Base-by-base conservation (phyloP, 2,329 filamentous ascomycete species). In the Alternaria sp. region DNA sequence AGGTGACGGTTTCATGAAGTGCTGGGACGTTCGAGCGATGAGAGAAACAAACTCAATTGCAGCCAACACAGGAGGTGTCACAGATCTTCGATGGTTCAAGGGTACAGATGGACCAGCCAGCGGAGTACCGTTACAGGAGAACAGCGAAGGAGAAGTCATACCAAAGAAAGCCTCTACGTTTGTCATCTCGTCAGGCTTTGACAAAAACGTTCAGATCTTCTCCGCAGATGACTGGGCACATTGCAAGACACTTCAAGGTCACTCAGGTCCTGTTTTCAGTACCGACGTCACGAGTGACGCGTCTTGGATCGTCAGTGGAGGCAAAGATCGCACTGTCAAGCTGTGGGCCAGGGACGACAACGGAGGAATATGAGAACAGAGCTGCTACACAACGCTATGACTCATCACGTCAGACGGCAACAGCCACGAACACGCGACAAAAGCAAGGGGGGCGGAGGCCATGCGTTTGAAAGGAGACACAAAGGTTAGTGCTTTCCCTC, bases 171-270 rank as follows among this genome's bases (percentile, higher is more conserved):
- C 93, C 0, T 92, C 94, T 50, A 97, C 94, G 0, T 97, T 97
- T 80, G 91, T 99, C 70, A 90, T 97, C 4, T 94, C 90, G 4
- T 89, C 90, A 71, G 96, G 96, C 0, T 98, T 98, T 76, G 96
- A 99, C 82, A 93, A 92, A 79, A 95, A 94, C 71, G 91, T 99
- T 81, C 97, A 97, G 78, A 87, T 99, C 70, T 98, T 96, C 81
- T 97, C 94, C 7, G 94, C 94, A 3, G 96, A 99, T 78, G 95
- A 99, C 81, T 99, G 96, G 94, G 90, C 92, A 1, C 82, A 97
- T 62, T 89, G 94, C 64, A 96, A 97, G 81, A 93, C 90, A 15
- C 83, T 99, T 62, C 93, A 90, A 71, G 96, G 94, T 0, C 96
- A 99, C 80, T 93, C 94, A 2, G 94, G 93, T 3, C 96, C 96